Conservation (phyloP, 139 green algal genomes). For the Chlamydomonas eustigma region DNA sequence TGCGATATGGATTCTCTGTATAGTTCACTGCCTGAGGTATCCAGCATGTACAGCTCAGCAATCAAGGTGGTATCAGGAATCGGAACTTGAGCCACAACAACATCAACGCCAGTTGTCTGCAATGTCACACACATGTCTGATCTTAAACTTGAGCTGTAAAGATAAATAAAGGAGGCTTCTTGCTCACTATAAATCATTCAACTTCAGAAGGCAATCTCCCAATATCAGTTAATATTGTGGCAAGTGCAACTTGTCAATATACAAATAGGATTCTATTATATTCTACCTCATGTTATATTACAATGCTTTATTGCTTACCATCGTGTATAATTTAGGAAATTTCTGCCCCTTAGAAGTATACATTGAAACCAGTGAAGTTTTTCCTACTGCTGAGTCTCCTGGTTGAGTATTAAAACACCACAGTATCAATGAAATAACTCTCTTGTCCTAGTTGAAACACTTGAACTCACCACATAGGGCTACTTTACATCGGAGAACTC, state of each 20-base stretch:
- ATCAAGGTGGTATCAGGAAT: slow-evolving; percentile 33
- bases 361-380: slow-evolving; percentile 38
- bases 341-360: slow-evolving; percentile 40
- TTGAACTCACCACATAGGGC: slow-evolving; percentile 36
- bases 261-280: slow-evolving; percentile 1
- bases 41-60: slow-evolving; percentile 38
- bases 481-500: slow-evolving; percentile 39
- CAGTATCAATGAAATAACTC: too few relatives aligned
- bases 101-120: neutral
- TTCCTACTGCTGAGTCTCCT: slow-evolving; percentile 36
- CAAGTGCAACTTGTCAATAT: too few relatives aligned
- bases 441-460: too few relatives aligned
- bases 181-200: neutral
- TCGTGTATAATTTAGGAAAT: slow-evolving; percentile 34
- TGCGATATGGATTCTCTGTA: slow-evolving; percentile 31
- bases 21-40: slow-evolving; percentile 36
- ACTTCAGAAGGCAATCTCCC: neutral
- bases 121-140: neutral
- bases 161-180: neutral
- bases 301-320: slow-evolving; percentile 27
- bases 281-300: too few relatives aligned
- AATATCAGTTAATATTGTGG: too few relatives aligned
- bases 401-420: too few relatives aligned
- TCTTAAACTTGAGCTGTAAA: neutral
- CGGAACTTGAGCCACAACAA: slow-evolving; percentile 13